Evolutionary conservation across 148 eudicot genomes (phyloP).

Genomic region (Nepenthes gracilis): DNA sequence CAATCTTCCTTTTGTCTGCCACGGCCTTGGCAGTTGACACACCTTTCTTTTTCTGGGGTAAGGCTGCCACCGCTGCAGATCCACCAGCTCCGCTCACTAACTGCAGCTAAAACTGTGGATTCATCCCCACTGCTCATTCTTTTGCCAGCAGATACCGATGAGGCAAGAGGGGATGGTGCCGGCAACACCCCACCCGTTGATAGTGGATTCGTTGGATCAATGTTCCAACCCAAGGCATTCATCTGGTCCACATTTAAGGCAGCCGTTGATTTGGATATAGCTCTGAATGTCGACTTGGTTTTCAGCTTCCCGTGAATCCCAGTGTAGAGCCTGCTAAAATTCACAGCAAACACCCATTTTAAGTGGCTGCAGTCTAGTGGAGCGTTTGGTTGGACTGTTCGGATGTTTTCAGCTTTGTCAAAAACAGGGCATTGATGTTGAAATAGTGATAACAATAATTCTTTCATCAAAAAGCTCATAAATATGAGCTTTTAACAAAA

Average conservation of each 20-base stretch:
- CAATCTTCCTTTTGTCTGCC: slow-evolving; percentile 73
- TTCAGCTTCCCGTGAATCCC: slow-evolving; percentile 91
- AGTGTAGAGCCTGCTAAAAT: slow-evolving; percentile 60
- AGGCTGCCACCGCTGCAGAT: slow-evolving; percentile 19
- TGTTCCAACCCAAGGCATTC: slow-evolving; percentile 34
- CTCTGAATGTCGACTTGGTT: slow-evolving; percentile 59
- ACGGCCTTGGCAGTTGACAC: slow-evolving; percentile 32
- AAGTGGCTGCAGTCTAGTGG: too few relatives aligned
- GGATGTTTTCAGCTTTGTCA: too few relatives aligned
- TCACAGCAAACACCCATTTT: background rate
- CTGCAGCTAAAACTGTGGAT: slow-evolving; percentile 13
- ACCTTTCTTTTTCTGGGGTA: slow-evolving; percentile 40
- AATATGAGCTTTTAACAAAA: background rate
- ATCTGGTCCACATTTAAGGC: slow-evolving; percentile 64
- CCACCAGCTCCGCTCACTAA: slow-evolving; percentile 38
- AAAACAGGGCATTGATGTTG: too few relatives aligned
- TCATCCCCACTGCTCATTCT: slow-evolving; percentile 36
- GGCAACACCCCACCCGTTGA: slow-evolving; percentile 17
- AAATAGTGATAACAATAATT: background rate
- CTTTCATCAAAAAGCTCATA: background rate
- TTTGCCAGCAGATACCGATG: slow-evolving; percentile 29
- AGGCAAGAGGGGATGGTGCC: slow-evolving; percentile 23
- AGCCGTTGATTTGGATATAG: slow-evolving; percentile 64
- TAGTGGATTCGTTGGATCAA: slow-evolving; percentile 35
- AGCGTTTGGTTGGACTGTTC: too few relatives aligned